phyloP scores from a whole-genome alignment of 2,329 filamentous ascomycete species.

The Apiospora malaysiana region DNA sequence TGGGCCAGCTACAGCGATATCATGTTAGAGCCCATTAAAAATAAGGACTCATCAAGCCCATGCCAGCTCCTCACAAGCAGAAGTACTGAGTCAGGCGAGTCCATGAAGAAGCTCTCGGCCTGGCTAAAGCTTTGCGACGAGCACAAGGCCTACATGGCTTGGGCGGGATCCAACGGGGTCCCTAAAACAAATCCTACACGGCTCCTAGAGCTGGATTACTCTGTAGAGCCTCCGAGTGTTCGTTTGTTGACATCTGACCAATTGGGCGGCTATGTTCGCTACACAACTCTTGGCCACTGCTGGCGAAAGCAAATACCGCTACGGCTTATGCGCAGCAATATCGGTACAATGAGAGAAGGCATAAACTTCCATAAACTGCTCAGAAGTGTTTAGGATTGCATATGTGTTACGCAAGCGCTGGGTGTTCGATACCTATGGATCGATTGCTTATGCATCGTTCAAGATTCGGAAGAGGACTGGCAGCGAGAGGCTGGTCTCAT shows the following conservation, averaged over 20 bases:
- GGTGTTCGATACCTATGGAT: constrained; percentile 24
- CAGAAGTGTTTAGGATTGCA: constrained; percentile 19
- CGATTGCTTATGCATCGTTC: constrained; percentile 26
- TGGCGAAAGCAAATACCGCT: constrained; percentile 13
- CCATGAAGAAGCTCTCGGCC: background rate
- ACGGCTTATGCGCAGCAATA: background rate
- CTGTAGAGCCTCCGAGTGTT: background rate
- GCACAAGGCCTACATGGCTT: background rate
- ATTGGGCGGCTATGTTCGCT: background rate
- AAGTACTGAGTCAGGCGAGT: background rate
- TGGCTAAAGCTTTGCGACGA: background rate
- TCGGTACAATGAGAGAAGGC: background rate
- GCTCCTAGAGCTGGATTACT: background rate
- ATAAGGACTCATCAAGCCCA: background rate
- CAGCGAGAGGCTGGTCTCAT: constrained; percentile 12
- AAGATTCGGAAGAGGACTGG: constrained; percentile 23
- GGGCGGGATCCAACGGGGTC: background rate
- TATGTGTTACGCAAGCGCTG: constrained; percentile 10
- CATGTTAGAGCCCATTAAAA: background rate
- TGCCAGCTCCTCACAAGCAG: background rate
- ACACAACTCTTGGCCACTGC: constrained; percentile 20
- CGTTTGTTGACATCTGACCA: background rate
- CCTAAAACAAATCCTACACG: background rate
- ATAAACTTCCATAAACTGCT: background rate
- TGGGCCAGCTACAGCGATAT: too few relatives aligned